These are phyloP conservation scores for Staphylotrichum longicolle DNA, from an alignment of 495 filamentous ascomycete genomes.

Conservation along the genomic window DNA sequence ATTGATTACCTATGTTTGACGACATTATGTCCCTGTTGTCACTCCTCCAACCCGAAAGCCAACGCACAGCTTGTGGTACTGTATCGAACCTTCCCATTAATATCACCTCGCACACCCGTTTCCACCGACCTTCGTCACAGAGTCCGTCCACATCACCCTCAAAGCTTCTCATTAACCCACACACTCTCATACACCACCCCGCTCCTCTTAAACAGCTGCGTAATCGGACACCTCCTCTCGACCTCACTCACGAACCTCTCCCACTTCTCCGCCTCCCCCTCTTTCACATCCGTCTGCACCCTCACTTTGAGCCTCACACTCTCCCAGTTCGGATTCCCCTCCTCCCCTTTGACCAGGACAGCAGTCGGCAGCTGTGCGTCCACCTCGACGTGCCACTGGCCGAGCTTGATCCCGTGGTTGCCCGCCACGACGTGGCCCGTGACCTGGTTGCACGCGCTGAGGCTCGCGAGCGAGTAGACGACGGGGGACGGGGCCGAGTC, in stretches of 20 bases:
- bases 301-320: conserved; percentile 17
- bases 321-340: conserved; percentile 32
- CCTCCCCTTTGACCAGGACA: conserved; percentile 23
- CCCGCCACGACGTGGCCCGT: conserved; percentile 27
- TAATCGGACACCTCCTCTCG: conserved; percentile 32
- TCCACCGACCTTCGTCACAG: no score
- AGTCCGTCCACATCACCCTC: no score
- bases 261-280: conserved; percentile 22
- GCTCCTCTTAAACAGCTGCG: conserved; percentile 29
- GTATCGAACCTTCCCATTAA: no score
- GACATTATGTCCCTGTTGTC: no score
- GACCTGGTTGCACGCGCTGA: conserved; percentile 33
- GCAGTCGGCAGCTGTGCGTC: conserved; percentile 26
- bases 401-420: conserved; percentile 26
- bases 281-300: conserved; percentile 30
- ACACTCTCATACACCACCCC: conserved; percentile 26
- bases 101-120: no score
- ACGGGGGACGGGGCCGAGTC: conserved; percentile 31
- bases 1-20: no score
- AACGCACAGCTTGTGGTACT: no score
- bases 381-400: conserved; percentile 26
- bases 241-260: conserved; percentile 26
- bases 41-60: no score
- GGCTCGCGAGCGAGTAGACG: conserved; percentile 29
- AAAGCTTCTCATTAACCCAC: conserved; percentile 31